A percentile compares a stretch with the other conserved stretches of the same genome.
Evolutionary conservation across 495 filamentous ascomycete genomes (phyloP).

Genomic region (Cudoniella acicularis): DNA sequence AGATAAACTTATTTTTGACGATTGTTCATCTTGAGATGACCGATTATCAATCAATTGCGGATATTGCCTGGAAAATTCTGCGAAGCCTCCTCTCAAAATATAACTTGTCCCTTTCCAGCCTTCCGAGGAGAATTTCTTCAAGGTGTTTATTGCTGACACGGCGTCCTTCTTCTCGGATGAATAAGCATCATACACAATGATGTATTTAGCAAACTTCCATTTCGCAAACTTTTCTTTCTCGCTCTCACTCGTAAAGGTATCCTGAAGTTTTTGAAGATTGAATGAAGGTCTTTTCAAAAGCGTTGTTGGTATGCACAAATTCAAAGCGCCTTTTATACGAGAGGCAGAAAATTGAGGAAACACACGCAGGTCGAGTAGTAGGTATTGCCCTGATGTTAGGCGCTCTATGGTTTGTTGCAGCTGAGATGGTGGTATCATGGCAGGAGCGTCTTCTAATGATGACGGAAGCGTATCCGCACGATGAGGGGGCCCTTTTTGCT

Average conservation of each 20-base stretch:
- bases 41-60: slow-evolving; percentile 47
- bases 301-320: slow-evolving; percentile 94
- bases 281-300: slow-evolving; percentile 88
- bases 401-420: slow-evolving; percentile 64
- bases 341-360: slow-evolving; percentile 75
- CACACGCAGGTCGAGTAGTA: slow-evolving; percentile 87
- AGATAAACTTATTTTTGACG: slow-evolving; percentile 42
- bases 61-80: slow-evolving; percentile 43
- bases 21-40: slow-evolving; percentile 32
- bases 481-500: slow-evolving; percentile 9
- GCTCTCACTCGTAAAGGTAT: slow-evolving; percentile 74
- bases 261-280: slow-evolving; percentile 82
- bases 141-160: slow-evolving; percentile 67
- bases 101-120: slow-evolving; percentile 71
- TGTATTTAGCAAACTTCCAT: slow-evolving; percentile 70
- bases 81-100: slow-evolving; percentile 63
- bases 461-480: slow-evolving; percentile 58
- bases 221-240: slow-evolving; percentile 71
- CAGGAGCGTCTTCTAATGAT: slow-evolving; percentile 42
- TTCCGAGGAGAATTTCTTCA: slow-evolving; percentile 88
- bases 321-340: slow-evolving; percentile 73
- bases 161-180: slow-evolving; percentile 79
- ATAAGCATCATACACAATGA: slow-evolving; percentile 82
- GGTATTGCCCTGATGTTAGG: slow-evolving; percentile 46
- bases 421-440: slow-evolving; percentile 59